Percentiles rank a stretch among this genome's conserved stretches.
Conservation (phyloP, 441 rosid species). For the Euphorbia corollata region DNA sequence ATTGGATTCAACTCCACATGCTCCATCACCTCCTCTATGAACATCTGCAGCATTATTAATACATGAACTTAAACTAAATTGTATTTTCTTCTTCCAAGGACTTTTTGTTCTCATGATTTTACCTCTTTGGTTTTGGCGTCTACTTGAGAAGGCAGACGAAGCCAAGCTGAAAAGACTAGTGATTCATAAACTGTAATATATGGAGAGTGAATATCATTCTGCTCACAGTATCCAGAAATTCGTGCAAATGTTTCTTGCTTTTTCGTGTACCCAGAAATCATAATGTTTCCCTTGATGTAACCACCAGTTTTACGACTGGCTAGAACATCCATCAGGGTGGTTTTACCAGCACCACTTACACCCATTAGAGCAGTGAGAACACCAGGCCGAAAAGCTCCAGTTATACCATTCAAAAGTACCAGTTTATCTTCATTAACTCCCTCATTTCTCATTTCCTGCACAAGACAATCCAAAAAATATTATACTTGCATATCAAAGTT, state of each 20-base stretch:
- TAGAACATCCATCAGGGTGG: conserved; percentile 47
- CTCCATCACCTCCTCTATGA: conserved; percentile 35
- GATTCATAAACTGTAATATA: conserved; percentile 42
- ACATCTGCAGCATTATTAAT: conserved; percentile 27
- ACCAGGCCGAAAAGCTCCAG: conserved; percentile 80
- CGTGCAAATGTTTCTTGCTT: conserved; percentile 44
- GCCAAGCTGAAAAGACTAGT: conserved; percentile 46
- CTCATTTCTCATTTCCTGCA: conserved; percentile 51
- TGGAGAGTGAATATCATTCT: conserved; percentile 38
- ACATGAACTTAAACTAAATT: neutral
- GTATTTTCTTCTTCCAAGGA: no score
- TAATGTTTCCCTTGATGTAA: conserved; percentile 33
- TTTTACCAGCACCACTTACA: conserved; percentile 79
- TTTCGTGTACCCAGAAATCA: conserved; percentile 37
- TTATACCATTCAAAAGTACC: conserved; percentile 59
- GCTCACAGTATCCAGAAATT: conserved; percentile 43
- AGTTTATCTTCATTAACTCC: conserved; percentile 48
- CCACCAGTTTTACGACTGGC: conserved; percentile 49
- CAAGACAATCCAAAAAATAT: conserved; percentile 6
- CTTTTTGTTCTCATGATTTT: neutral
- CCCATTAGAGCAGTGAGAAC: conserved; percentile 89
- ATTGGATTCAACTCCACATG: conserved; percentile 33
- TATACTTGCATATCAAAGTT: neutral
- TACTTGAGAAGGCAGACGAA: conserved; percentile 34
- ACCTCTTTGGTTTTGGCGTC: conserved; percentile 36